phyloP scores from a whole-genome alignment of 768 basidiomycete genomes.

The Boletus pseudo-olivaceus region DNA sequence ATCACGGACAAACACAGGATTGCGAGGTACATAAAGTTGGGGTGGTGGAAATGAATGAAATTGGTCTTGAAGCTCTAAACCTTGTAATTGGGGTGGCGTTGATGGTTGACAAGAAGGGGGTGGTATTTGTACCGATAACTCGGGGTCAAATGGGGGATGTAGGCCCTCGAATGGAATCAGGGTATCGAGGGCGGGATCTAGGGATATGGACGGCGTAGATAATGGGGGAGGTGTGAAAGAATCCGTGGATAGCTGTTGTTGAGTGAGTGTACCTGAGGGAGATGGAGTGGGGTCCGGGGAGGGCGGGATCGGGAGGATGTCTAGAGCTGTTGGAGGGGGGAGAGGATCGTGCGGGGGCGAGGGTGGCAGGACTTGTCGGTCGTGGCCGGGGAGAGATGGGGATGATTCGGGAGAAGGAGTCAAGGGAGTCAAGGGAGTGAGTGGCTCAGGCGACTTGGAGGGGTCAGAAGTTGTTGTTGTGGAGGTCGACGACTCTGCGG shows the following conservation, averaged over 20 bases:
- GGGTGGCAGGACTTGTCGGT: conserved; percentile 14
- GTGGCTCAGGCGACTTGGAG: conserved; percentile 10
- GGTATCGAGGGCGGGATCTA: conserved; percentile 24
- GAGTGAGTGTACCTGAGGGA: not conserved
- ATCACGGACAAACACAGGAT: conserved; percentile 30
- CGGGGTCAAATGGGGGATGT: conserved; percentile 17
- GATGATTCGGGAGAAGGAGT: conserved; percentile 22
- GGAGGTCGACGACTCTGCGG: not conserved
- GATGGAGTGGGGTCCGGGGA: not conserved
- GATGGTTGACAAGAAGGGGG: conserved; percentile 6
- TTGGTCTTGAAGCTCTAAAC: conserved; percentile 24
- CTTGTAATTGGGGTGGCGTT: conserved; percentile 13
- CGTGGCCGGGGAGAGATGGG: conserved; percentile 24
- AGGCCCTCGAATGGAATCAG: conserved; percentile 28
- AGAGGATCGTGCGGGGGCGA: conserved; percentile 8
- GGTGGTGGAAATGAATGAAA: conserved; percentile 23
- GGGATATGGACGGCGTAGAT: conserved; percentile 3
- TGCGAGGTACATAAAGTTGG: conserved; percentile 27
- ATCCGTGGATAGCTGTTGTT: not conserved
- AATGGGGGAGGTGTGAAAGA: conserved; percentile 3
- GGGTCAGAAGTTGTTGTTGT: not conserved
- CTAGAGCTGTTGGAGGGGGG: conserved; percentile 3
- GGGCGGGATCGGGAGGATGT: not conserved
- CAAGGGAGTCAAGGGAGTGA: conserved; percentile 22
- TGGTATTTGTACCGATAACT: conserved; percentile 18